Percentiles rank a stretch among this genome's conserved stretches.
Evolutionary conservation across 129 eudicot genomes (phyloP).

Genomic region (Artemisia tridentata): DNA sequence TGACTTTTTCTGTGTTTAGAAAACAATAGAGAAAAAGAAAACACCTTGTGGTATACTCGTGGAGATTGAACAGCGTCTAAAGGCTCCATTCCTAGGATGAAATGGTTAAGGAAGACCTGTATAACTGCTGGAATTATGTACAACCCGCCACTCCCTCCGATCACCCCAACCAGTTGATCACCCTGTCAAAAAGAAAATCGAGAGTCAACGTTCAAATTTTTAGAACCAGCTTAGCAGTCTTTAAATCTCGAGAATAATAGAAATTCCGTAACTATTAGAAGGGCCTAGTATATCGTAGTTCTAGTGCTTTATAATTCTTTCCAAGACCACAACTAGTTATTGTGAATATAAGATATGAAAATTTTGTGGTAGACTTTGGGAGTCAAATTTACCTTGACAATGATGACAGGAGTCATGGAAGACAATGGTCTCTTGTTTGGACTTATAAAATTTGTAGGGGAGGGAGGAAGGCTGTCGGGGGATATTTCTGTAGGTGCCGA

Average conservation of each 20-base stretch:
- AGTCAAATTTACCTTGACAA: neutral
- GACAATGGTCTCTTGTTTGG: slow-evolving; percentile 32
- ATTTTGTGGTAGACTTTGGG: no score
- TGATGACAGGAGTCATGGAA: slow-evolving; percentile 41
- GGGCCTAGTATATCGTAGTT: no score
- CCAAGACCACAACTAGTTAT: no score
- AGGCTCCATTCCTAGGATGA: slow-evolving; percentile 73
- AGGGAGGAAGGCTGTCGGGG: no score
- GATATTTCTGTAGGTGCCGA: neutral
- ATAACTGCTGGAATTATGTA: slow-evolving; percentile 78
- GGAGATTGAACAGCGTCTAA: no score
- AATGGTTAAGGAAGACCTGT: slow-evolving; percentile 90
- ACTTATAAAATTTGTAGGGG: no score
- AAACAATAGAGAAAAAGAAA: no score
- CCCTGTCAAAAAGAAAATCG: slow-evolving; percentile 38
- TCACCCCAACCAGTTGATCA: slow-evolving; percentile 81
- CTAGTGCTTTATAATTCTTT: no score
- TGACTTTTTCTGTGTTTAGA: no score
- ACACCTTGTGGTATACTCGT: no score
- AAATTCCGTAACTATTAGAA: no score
- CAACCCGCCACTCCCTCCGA: slow-evolving; percentile 95
- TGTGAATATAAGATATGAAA: no score
- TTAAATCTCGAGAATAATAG: neutral
- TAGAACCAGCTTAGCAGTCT: neutral
- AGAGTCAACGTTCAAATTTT: slow-evolving; percentile 10